A percentile compares a stretch with the other conserved stretches of the same genome.
phyloP scores from a whole-genome alignment of 345 rosid species.

The Eucalyptus tenuipes region DNA sequence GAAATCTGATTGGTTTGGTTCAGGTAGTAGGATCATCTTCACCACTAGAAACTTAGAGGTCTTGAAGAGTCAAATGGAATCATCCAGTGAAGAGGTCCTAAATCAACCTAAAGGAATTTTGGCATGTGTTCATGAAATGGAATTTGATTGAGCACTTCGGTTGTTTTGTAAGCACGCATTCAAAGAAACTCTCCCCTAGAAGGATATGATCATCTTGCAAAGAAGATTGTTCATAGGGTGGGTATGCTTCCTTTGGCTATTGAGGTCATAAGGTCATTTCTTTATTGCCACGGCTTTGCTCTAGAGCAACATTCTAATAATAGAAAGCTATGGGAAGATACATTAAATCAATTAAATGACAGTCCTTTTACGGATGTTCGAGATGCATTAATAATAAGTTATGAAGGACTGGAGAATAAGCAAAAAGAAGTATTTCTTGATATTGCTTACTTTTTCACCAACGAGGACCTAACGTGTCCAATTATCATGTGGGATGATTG shows the following conservation, averaged over 20 bases:
- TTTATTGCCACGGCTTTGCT: not conserved
- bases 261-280: not conserved
- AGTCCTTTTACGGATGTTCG: not conserved
- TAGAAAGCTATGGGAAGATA: not conserved
- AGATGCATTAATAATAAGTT: not conserved
- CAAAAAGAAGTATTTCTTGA: not conserved
- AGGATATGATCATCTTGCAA: not conserved
- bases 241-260: not conserved
- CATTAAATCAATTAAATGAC: not conserved
- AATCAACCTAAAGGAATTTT: not conserved
- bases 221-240: not conserved
- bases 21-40: not conserved
- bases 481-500: not conserved
- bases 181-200: not conserved
- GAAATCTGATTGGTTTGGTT: not conserved
- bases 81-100: not conserved
- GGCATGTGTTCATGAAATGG: not conserved
- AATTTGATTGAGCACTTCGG: not conserved
- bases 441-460: not conserved
- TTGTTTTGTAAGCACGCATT: not conserved
- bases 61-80: not conserved
- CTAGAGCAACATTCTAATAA: not conserved
- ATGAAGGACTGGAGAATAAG: not conserved
- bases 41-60: not conserved
- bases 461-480: not conserved